Conservation (phyloP, 2,329 filamentous ascomycete genomes). For the Metarhizium guizhouense region DNA sequence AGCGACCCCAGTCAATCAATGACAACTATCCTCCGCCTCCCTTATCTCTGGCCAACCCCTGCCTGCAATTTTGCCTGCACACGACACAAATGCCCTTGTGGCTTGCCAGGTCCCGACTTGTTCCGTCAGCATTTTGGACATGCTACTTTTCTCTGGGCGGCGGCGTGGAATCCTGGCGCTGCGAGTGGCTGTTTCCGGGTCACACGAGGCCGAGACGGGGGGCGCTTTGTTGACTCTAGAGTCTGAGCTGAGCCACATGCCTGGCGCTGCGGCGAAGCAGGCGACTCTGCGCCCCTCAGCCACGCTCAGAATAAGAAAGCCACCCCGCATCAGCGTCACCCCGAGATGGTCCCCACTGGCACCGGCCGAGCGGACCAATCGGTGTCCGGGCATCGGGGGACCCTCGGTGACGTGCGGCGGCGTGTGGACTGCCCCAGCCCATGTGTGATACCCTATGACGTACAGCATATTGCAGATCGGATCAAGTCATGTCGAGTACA, state of each 20-base stretch:
- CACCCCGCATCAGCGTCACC: neutral
- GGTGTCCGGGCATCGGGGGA: neutral
- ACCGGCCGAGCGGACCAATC: neutral
- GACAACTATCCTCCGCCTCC: neutral
- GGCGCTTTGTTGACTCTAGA: neutral
- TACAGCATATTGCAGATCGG: neutral
- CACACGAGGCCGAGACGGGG: neutral
- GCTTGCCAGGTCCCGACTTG: conserved; percentile 1
- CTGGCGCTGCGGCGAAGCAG: neutral
- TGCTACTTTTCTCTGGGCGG: neutral
- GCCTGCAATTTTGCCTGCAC: neutral
- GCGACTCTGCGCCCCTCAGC: neutral
- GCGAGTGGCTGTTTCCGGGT: neutral
- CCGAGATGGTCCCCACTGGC: neutral
- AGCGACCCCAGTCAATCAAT: neutral
- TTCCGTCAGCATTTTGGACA: neutral
- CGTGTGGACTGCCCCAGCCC: too few species aligned
- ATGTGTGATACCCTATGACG: neutral
- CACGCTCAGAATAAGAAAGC: neutral
- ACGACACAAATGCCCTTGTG: neutral
- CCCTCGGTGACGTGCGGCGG: neutral
- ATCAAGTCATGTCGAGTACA: neutral
- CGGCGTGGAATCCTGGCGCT: neutral
- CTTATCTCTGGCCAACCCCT: neutral
- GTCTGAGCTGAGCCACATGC: neutral